Evolutionary conservation across 2,329 filamentous ascomycete species (phyloP), one percentile per base, ranked within the genome.

Genomic region (Xylariales sp.): DNA sequence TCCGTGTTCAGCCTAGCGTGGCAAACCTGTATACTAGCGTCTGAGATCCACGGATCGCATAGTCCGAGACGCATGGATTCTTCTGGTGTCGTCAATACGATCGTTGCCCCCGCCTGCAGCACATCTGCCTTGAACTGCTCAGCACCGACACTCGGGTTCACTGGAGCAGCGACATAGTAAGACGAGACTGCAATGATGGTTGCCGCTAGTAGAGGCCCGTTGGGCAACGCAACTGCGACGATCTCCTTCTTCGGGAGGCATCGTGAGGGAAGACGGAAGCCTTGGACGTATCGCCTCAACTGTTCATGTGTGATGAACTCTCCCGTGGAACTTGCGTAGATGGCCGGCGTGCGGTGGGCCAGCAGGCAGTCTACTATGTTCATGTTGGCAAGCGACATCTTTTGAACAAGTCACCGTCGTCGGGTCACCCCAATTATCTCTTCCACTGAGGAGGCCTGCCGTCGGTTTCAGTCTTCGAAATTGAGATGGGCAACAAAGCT

Each of bases 121-220:
- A 77, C 63, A 52, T 78, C 75, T 4, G 66, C 61, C 16, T 65
- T 63, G 46, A 77, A 71, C 48, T 78, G 74, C 31, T 71, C 69
- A 2, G 62, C 54, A 3, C 70, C 71, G 8, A 65, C 69, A 2
- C 66, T 63, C 5, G 70, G 63, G 36, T 72, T 73, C 47, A 79
- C 66, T 1, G 74, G 74, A 2, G 73, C 73, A 29, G 71, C 68
- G 4, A 65, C 72, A 50, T 74, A 77, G 44, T 68, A 70, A 14
- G 66, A 71, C 3, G 70, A 60, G 4, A 72, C 66, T 1, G 73
- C 70, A 12, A 78, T 51, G 19, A 68, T 67, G 3, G 70, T 65
- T 10, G 73, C 60, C 8, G 72, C 74, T n/a, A 77, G 59, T 2
- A 76, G 55, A 9, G 71, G 70, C 3, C 74, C 74, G 48, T 78